Evolutionary conservation across 306 rosid species (phyloP), one percentile per base, ranked within the genome.

Genomic region (Pyrus betulifolia): DNA sequence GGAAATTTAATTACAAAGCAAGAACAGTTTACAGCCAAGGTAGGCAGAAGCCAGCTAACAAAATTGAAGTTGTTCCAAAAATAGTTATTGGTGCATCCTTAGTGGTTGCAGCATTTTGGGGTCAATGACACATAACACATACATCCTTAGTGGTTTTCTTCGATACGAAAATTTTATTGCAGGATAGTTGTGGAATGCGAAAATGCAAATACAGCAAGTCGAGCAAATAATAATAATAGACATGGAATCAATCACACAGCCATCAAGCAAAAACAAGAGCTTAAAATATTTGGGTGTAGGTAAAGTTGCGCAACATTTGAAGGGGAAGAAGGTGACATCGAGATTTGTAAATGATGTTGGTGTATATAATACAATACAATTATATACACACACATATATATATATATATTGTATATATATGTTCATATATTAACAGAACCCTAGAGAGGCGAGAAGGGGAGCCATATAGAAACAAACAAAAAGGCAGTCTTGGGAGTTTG

Each of bases 391-490:
- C 17, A 27, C 1, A 25, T 27, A 61, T 60, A 28, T 52, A 18
- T 21, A 31, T 31, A 31, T 31, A 25, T 25, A 30, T 30, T 3
- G 4, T 35, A 8, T 35, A 35, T 35, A 35, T 35, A 35, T 35
- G 8, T 35, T 35, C 1, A 35, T 7, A 7, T 38, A 38, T 38
- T 38, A 38, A 38, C 64, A 23, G 22, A 76, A 18, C 71, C 33
- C 72, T 49, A 75, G 46, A 75, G 42, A 63, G 68, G 65, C 13
- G 33, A 25, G 35, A 60, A 38, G 42, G 63, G 18, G 25, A 66
- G 42, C 73, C 82, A 59, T 30, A 70, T 82, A 78, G 58, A 55
- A 81, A 87, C 89, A 88, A 92, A 88, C 27, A 25, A 82, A 79
- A 4, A 45, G 86, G 74, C 77, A 82, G 83, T 79, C 83, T 79